phyloP scores from a whole-genome alignment of 768 basidiomycete genomes.

The Dioszegia crocea region DNA sequence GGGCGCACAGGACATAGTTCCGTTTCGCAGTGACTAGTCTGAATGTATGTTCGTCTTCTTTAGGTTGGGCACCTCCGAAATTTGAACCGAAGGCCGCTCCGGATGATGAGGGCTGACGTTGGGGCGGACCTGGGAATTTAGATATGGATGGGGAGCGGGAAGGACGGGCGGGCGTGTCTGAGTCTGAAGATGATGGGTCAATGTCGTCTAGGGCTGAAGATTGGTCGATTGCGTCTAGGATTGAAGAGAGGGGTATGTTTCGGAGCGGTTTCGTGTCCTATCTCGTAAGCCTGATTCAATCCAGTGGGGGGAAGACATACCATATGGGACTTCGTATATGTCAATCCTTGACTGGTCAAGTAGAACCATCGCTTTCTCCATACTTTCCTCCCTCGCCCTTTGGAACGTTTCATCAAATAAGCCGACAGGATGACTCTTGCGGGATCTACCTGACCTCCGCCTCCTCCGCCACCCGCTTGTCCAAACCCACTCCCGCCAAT shows the following conservation, averaged over 20 bases:
- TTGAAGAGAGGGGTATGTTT: slow-evolving; percentile 73
- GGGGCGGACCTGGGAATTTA: slow-evolving; percentile 12
- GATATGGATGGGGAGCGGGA: slow-evolving; percentile 7
- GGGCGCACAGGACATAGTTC: slow-evolving; percentile 82
- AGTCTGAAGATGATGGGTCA: slow-evolving; percentile 21
- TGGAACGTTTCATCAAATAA: slow-evolving; percentile 80
- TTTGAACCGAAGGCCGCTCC: background rate
- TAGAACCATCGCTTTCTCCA: slow-evolving; percentile 99
- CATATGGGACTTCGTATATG: slow-evolving; percentile 94
- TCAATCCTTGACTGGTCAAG: slow-evolving; percentile 76
- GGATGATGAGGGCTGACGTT: slow-evolving; percentile 11
- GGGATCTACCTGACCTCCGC: slow-evolving; percentile 55
- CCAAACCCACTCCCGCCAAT: slow-evolving; percentile 5
- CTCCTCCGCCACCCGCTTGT: background rate
- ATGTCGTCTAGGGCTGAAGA: slow-evolving; percentile 22
- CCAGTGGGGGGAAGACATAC: slow-evolving; percentile 54
- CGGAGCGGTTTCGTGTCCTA: slow-evolving; percentile 89
- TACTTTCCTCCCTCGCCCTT: slow-evolving; percentile 82
- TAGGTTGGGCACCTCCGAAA: background rate
- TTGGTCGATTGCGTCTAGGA: slow-evolving; percentile 84
- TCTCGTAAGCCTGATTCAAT: slow-evolving; percentile 8
- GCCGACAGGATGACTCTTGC: slow-evolving; percentile 79
- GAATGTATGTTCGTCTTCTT: slow-evolving; percentile 61
- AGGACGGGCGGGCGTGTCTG: slow-evolving; percentile 12
- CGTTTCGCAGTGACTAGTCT: slow-evolving; percentile 94